Evolutionary conservation across 2,329 filamentous ascomycete genomes (phyloP).

Genomic region (Lachnellula suecica): DNA sequence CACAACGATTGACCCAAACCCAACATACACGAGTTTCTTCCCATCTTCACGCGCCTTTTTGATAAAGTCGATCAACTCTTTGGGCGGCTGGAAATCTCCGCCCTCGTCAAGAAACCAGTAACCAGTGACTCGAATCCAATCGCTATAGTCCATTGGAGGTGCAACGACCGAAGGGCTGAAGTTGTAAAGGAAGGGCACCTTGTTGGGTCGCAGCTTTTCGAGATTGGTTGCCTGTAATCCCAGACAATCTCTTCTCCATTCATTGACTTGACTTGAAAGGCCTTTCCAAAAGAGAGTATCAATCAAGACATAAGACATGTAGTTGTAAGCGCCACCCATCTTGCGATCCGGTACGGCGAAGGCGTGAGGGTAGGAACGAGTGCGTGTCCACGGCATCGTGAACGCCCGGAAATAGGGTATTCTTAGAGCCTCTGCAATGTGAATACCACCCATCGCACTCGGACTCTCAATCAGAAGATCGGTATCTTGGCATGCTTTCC

Average conservation of each 20-base stretch:
- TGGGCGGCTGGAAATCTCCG: slow-evolving; percentile 67
- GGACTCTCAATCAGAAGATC: slow-evolving; percentile 94
- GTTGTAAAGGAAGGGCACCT: slow-evolving; percentile 98
- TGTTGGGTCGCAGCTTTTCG: slow-evolving; percentile 92
- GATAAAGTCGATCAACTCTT: slow-evolving; percentile 79
- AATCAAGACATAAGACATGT: slow-evolving; percentile 93
- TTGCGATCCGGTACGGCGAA: slow-evolving; percentile 92
- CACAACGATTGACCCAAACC: slow-evolving; percentile 95
- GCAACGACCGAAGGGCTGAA: slow-evolving; percentile 94
- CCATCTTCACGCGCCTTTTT: slow-evolving; percentile 73
- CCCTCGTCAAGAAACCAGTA: slow-evolving; percentile 96
- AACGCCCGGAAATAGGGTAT: slow-evolving; percentile 98
- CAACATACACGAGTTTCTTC: slow-evolving; percentile 95
- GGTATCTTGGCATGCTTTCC: slow-evolving; percentile 78
- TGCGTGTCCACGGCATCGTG: slow-evolving; percentile 98
- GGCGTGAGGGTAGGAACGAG: slow-evolving; percentile 91
- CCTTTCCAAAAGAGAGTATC: slow-evolving; percentile 97
- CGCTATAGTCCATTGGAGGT: slow-evolving; percentile 90
- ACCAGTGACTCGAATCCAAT: slow-evolving; percentile 96
- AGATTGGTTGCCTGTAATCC: slow-evolving; percentile 77
- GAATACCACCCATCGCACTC: slow-evolving; percentile 95
- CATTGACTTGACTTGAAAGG: slow-evolving; percentile 86
- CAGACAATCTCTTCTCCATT: slow-evolving; percentile 82
- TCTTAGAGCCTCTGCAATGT: slow-evolving; percentile 88
- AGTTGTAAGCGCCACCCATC: slow-evolving; percentile 94